Evolutionary conservation across 2,329 filamentous ascomycete species (phyloP).

Genomic region (Neophaeococcomyces mojaviensis): DNA sequence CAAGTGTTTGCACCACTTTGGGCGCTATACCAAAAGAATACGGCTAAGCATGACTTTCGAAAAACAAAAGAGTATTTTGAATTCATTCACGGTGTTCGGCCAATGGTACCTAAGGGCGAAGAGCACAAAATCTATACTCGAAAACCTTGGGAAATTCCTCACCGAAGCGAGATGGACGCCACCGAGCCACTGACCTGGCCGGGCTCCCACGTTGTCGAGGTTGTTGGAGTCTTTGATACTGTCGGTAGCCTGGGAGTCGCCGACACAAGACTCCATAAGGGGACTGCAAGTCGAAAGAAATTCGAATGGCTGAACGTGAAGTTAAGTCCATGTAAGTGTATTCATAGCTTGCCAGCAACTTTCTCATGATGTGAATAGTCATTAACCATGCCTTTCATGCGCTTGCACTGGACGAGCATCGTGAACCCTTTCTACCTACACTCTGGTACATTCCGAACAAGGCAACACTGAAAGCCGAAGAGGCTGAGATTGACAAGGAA

Average conservation of each 20-base stretch:
- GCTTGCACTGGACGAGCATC: slow-evolving; percentile 31
- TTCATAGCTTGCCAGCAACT: not conserved
- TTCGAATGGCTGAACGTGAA: slow-evolving; percentile 3
- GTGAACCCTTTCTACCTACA: slow-evolving; percentile 42
- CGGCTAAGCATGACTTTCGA: not conserved
- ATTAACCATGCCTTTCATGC: slow-evolving; percentile 33
- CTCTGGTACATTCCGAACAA: slow-evolving; percentile 41
- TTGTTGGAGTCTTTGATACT: slow-evolving; percentile 30
- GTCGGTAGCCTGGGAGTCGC: slow-evolving; percentile 26
- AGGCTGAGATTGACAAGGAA: not conserved
- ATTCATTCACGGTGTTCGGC: not conserved
- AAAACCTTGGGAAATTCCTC: not conserved
- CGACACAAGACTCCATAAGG: not conserved
- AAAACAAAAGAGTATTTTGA: slow-evolving; percentile 1
- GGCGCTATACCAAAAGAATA: not conserved
- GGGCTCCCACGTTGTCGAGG: slow-evolving; percentile 15
- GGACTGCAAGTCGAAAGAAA: not conserved
- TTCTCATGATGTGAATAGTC: slow-evolving; percentile 19
- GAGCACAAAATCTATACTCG: not conserved
- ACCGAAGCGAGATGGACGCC: not conserved
- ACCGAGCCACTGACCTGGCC: not conserved
- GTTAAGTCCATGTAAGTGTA: slow-evolving; percentile 1
- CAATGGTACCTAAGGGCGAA: not conserved
- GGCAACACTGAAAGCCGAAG: not conserved
- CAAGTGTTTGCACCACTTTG: not conserved